Evolutionary conservation across 2,329 filamentous ascomycete genomes (phyloP).

Genomic region (Scolecobasidium constrictum): DNA sequence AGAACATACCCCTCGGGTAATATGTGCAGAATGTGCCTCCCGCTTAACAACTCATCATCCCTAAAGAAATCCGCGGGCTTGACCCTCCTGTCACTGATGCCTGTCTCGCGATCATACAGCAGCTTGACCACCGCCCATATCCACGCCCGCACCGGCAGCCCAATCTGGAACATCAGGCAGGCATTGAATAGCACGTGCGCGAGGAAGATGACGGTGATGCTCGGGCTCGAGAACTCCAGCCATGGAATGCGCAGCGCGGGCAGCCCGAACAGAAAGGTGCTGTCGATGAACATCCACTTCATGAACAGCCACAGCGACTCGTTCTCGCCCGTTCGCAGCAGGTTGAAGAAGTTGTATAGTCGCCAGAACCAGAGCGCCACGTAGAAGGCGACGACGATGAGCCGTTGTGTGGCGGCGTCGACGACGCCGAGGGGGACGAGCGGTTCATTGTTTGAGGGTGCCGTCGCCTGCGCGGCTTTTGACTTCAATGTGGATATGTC

Average conservation of each 20-base stretch:
- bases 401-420: constrained; percentile 81
- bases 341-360: constrained; percentile 71
- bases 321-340: constrained; percentile 57
- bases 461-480: background rate
- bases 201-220: constrained; percentile 60
- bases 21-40: constrained; percentile 96
- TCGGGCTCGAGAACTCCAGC: constrained; percentile 78
- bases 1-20: constrained; percentile 69
- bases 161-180: constrained; percentile 87
- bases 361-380: constrained; percentile 67
- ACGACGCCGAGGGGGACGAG: constrained; percentile 72
- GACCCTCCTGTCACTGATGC: constrained; percentile 86
- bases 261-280: constrained; percentile 74
- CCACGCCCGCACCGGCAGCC: constrained; percentile 66
- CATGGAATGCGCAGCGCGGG: constrained; percentile 88
- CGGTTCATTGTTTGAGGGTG: constrained; percentile 32
- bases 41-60: constrained; percentile 86
- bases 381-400: constrained; percentile 79
- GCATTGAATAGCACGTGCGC: constrained; percentile 64
- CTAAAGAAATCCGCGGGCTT: constrained; percentile 80
- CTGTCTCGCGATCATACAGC: constrained; percentile 84
- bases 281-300: constrained; percentile 88
- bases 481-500: background rate
- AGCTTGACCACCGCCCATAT: constrained; percentile 64
- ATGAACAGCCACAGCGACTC: constrained; percentile 84